A percentile compares a stretch with the other conserved stretches of the same genome.
These are phyloP conservation scores for Hyaloscypha finlandica DNA, from an alignment of 495 filamentous ascomycete genomes.

Conservation along the genomic window DNA sequence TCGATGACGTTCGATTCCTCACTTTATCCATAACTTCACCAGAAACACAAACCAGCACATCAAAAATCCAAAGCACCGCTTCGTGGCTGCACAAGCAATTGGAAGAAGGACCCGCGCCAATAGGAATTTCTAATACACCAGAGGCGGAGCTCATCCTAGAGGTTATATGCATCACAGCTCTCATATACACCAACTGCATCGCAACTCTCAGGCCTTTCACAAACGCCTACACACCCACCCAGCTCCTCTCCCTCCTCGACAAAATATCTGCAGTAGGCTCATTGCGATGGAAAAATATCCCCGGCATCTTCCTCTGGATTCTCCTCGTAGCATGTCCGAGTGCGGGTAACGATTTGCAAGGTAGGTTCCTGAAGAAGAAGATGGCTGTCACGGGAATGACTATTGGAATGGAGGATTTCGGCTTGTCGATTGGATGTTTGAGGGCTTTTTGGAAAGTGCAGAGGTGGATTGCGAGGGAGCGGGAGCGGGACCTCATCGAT, in stretches of 20 bases:
- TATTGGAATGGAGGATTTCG: slow-evolving; percentile 31
- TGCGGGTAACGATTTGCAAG: slow-evolving; percentile 9
- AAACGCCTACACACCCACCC: not conserved
- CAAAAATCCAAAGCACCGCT: slow-evolving; percentile 16
- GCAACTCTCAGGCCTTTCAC: slow-evolving; percentile 2
- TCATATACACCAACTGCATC: slow-evolving; percentile 16
- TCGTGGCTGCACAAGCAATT: slow-evolving; percentile 10
- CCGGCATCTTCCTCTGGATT: slow-evolving; percentile 34
- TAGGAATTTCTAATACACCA: not conserved
- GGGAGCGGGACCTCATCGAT: not conserved
- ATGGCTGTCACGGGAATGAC: slow-evolving; percentile 33
- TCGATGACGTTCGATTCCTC: slow-evolving; percentile 27
- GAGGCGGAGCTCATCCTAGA: slow-evolving; percentile 1
- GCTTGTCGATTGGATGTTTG: slow-evolving; percentile 27
- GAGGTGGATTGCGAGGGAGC: slow-evolving; percentile 17
- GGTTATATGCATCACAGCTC: slow-evolving; percentile 9
- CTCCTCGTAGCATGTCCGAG: slow-evolving; percentile 17
- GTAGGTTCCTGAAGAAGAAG: slow-evolving; percentile 29
- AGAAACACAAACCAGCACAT: not conserved
- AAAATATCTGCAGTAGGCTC: slow-evolving; percentile 8
- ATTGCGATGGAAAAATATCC: slow-evolving; percentile 27
- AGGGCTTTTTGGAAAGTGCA: slow-evolving; percentile 32
- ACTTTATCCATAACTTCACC: slow-evolving; percentile 23
- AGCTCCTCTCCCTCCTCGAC: not conserved
- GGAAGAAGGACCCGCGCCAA: not conserved